These are phyloP conservation scores for Blastobotrys apis DNA, from an alignment of 1,139 yeast species.

Conservation along the genomic window DNA sequence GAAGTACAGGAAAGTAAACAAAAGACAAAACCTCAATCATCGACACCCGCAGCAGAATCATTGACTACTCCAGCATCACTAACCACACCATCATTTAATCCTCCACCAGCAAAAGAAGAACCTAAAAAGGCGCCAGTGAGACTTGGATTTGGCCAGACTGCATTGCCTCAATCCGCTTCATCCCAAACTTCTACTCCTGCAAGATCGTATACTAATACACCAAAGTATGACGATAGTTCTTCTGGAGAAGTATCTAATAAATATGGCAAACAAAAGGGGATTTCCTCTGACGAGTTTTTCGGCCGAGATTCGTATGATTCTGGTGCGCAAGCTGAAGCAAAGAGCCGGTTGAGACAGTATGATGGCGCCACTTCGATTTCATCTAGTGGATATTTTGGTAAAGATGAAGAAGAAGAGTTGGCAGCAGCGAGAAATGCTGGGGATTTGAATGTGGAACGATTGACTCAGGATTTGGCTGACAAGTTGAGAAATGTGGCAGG, in stretches of 20 bases:
- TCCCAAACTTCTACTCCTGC: conserved; percentile 19
- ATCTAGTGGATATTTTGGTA: conserved; percentile 89
- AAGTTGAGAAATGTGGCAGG: conserved; percentile 70
- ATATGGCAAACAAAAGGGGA: conserved; percentile 87
- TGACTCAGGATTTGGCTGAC: conserved; percentile 65
- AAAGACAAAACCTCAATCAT: not conserved
- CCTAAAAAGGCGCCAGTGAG: conserved; percentile 24
- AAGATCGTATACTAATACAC: conserved; percentile 23
- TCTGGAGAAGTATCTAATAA: conserved; percentile 48
- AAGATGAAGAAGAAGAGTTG: conserved; percentile 53
- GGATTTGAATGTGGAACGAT: conserved; percentile 45
- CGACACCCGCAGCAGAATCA: not conserved
- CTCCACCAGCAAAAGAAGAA: not conserved
- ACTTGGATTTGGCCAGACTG: conserved; percentile 39
- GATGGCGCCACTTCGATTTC: conserved; percentile 88
- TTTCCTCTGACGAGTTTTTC: conserved; percentile 90
- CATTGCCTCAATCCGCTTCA: conserved; percentile 21
- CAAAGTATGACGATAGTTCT: conserved; percentile 38
- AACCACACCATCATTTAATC: not conserved
- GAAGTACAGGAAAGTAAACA: conserved; percentile 35
- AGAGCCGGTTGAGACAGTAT: conserved; percentile 68
- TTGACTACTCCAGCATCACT: conserved; percentile 26
- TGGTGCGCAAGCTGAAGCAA: conserved; percentile 73
- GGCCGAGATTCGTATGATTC: conserved; percentile 87
- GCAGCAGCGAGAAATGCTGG: conserved; percentile 31